These are phyloP conservation scores for Coccomyxa sp. DNA, from an alignment of 139 green algal species.

Conservation along the genomic window DNA sequence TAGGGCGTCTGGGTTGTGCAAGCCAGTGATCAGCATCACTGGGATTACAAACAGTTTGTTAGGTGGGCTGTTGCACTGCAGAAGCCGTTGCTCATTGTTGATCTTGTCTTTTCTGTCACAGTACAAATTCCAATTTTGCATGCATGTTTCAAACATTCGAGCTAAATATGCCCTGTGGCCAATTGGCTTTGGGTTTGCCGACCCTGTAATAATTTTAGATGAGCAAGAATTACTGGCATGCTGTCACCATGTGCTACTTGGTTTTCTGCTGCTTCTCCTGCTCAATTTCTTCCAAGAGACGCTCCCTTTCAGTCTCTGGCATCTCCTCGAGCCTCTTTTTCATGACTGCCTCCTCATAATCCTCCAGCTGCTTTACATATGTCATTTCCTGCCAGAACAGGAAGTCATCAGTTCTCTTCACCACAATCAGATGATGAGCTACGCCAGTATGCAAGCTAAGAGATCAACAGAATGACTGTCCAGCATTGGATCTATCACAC, in stretches of 20 bases:
- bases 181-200: too few species aligned
- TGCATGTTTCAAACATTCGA: too few species aligned
- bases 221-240: too few species aligned
- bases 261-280: background rate
- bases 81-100: too few species aligned
- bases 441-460: background rate
- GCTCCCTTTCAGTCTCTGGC: slow-evolving; percentile 61
- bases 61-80: too few species aligned
- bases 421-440: background rate
- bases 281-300: slow-evolving; percentile 8
- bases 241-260: background rate
- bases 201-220: too few species aligned
- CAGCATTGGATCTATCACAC: background rate
- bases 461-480: background rate
- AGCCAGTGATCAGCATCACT: too few species aligned
- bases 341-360: slow-evolving; percentile 99
- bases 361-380: slow-evolving; percentile 95
- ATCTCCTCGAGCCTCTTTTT: slow-evolving; percentile 93
- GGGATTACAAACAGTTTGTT: too few species aligned
- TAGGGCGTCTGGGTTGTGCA: too few species aligned
- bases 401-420: background rate
- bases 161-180: too few species aligned
- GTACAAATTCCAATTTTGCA: too few species aligned
- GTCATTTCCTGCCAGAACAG: slow-evolving; percentile 88
- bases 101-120: too few species aligned